Conservation (phyloP, 331 rosid species). For the Acacia pycnantha region DNA sequence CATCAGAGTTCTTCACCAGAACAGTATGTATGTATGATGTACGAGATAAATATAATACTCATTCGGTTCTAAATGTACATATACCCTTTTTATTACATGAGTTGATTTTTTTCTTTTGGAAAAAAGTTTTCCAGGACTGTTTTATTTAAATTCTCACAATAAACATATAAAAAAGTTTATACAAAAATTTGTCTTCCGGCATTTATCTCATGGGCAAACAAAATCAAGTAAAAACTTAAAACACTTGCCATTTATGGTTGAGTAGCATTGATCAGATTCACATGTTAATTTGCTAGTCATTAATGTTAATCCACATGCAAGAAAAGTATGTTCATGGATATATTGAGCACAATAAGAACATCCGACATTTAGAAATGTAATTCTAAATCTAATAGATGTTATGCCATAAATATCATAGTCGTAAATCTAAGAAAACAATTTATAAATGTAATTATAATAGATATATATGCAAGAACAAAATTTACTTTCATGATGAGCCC, state of each 20-base stretch:
- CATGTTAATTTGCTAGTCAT: not conserved
- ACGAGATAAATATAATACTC: no score
- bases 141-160: no score
- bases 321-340: not conserved
- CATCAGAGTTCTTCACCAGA: no score
- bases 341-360: not conserved
- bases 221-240: not conserved
- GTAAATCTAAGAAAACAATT: not conserved
- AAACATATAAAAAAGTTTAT: not conserved
- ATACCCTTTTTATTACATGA: no score
- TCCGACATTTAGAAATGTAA: not conserved
- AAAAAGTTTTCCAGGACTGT: no score
- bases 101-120: not conserved
- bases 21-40: no score
- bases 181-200: not conserved
- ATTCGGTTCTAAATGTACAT: no score
- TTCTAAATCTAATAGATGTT: no score
- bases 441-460: not conserved
- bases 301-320: not conserved
- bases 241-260: not conserved
- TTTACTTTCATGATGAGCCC: not conserved
- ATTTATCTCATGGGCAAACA: not conserved
- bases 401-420: not conserved
- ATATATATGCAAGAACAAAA: not conserved
- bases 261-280: not conserved